Evolutionary conservation across 139 green algal species (phyloP), one percentile per base, ranked within the genome.

Genomic region (Closterium sp.): DNA sequence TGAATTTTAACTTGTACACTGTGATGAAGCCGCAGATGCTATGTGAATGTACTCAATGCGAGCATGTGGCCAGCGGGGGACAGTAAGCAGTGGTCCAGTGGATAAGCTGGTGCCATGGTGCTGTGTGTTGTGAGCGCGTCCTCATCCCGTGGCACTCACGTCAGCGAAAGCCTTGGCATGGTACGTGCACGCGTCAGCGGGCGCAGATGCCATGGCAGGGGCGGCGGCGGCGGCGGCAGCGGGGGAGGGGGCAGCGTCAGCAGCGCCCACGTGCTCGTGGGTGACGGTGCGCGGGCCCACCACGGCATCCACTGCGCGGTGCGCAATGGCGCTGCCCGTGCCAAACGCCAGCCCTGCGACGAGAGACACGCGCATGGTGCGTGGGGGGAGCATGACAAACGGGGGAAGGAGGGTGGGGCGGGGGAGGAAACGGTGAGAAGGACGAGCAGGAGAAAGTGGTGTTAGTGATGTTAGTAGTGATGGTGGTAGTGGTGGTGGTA

Each of bases 131-230:
- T n/a, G n/a, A 32, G 7, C 28, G 84, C 85, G 9, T 22, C 22
- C 29, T n/a, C 10, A 27, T 79, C 62, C 11, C 62, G 19, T 22
- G 24, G 22, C 7, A 86, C 91, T 91, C 31, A 94, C 91, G 50
- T 95, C 93, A 31, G 88, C n/a, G 86, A 95, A 95, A 19, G 93
- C 50, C 93, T 95, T 95, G 1, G 94, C 31, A 28, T 95, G 93
- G 42, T 86, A 92, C 30, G n/a, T 50, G 86, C 93, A 95, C 7
- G 93, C 27, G 11, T 95, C 93, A 28, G 34, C 50, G 70, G 87
- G 21, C 13, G 30, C 34, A 27, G 28, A 17, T 29, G 91, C 6
- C 5, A 29, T 17, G 21, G 85, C n/a, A 85, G 50, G 21, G n/a
- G 92, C 21, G 73, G 73, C 31, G n/a, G 92, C 21, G 73, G 73